Base-by-base conservation (phyloP, 2,329 filamentous ascomycete species). In the Sporothrix globosa region DNA sequence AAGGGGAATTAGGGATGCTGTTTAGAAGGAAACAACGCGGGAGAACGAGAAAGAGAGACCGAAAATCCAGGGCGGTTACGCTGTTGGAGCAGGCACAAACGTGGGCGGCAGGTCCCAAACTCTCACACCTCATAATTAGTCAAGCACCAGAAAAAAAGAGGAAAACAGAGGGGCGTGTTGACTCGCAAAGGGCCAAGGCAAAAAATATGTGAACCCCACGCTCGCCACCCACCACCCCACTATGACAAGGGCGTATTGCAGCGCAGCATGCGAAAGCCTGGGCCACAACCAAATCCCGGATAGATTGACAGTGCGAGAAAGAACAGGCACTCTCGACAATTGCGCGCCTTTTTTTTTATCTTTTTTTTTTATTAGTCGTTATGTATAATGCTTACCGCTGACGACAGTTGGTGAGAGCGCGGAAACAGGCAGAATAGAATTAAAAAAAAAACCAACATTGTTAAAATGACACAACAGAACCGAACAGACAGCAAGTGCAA, bases 161-260 rank as follows among this genome's bases (percentile, higher is more conserved):
- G 54, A 52, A 27, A 63, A 21, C 44, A 61, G 56, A 34, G 56
- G 56, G 21, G 60, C 27, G 58, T 44, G 17, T 44, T n/a, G 34
- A 27, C 34, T 63, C 21, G n/a, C 39, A n/a, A n/a, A 52, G 11
- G 61, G 24, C 21, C 17, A 66, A n/a, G 39, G 34, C 46, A 19
- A 67, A 54, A 54, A 34, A 1, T 17, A 63, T 63, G 50, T 21
- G 48, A 67, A 69, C 54, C 56, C 67, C 67, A 69, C 67, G 67
- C 67, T 69, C 46, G 67, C 67, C 67, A 69, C 67, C 67, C 67
- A 66, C 46, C 63, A 58, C 66, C 67, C 53, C 53, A 58, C 53
- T 60, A 68, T 14, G 24, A 30, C 39, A 44, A 44, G 39, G 58
- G 58, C 58, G 39, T 61, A 63, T 63, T 46, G 13, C 39, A 63